These are phyloP conservation scores for Amylostereum areolatum DNA, from an alignment of 1,284 basidiomycete species.

Conservation along the genomic window DNA sequence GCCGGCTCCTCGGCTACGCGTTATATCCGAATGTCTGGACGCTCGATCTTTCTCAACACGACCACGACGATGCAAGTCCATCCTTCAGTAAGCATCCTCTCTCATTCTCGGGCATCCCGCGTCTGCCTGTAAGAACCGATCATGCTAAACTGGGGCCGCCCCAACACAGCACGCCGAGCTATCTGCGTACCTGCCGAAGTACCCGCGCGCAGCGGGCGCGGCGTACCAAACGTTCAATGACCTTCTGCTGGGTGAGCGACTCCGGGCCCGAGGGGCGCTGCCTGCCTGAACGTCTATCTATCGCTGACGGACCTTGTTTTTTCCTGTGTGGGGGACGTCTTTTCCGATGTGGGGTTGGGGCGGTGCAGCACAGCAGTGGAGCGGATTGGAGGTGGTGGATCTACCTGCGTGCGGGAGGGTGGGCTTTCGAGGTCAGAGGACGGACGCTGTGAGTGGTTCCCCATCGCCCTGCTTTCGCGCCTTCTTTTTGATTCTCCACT, in stretches of 20 bases:
- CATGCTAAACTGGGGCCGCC: too few relatives aligned
- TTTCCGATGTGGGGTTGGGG: neutral
- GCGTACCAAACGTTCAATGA: slow-evolving; percentile 32
- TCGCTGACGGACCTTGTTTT: neutral
- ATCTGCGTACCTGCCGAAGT: slow-evolving; percentile 19
- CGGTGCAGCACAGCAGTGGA: slow-evolving; percentile 67
- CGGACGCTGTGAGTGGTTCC: slow-evolving; percentile 40
- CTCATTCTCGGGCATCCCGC: too few relatives aligned
- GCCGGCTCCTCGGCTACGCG: too few relatives aligned
- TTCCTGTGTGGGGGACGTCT: neutral
- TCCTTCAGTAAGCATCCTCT: too few relatives aligned
- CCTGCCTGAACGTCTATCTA: too few relatives aligned
- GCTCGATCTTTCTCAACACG: too few relatives aligned
- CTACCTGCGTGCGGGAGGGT: slow-evolving; percentile 48
- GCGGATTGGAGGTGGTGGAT: slow-evolving; percentile 54
- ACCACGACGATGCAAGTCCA: too few relatives aligned
- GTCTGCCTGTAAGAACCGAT: too few relatives aligned
- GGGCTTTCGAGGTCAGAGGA: slow-evolving; percentile 54
- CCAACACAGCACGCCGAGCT: slow-evolving; percentile 20
- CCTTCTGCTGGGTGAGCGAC: slow-evolving; percentile 23
- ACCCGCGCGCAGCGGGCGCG: slow-evolving; percentile 24
- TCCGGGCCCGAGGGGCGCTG: too few relatives aligned
- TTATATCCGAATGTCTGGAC: too few relatives aligned
- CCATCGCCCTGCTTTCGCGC: too few relatives aligned
- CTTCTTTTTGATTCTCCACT: too few relatives aligned